Conservation (phyloP, 1,284 basidiomycete species). For the Sutorius eximius region DNA sequence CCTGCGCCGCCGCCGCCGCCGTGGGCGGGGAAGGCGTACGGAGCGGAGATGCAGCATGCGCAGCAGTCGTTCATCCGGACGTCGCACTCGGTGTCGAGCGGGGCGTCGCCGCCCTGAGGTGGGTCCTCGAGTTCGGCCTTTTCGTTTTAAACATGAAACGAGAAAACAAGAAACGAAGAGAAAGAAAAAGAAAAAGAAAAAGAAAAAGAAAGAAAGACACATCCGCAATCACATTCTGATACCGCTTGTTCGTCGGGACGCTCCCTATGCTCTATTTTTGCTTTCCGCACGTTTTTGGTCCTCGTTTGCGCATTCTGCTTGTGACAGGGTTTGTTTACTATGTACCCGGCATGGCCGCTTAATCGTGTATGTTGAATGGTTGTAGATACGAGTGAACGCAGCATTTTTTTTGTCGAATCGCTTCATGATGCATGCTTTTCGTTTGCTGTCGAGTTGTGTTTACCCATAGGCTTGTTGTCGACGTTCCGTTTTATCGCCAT, state of each 20-base stretch:
- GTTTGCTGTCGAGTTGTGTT: neutral
- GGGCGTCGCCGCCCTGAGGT: conserved; percentile 40
- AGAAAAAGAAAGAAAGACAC: neutral
- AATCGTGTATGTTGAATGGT: neutral
- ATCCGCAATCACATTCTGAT: neutral
- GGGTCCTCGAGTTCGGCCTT: neutral
- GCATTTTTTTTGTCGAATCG: neutral
- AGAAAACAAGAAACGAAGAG: neutral
- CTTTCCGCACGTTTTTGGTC: neutral
- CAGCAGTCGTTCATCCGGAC: conserved; percentile 60
- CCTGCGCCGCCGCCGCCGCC: conserved; percentile 41
- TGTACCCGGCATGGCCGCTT: neutral
- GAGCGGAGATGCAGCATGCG: conserved; percentile 46
- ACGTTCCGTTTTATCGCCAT: no score
- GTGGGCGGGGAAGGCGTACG: conserved; percentile 44
- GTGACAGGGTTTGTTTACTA: neutral
- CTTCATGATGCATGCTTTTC: neutral
- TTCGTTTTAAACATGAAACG: neutral
- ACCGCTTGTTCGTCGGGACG: neutral
- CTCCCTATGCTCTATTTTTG: neutral
- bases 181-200: neutral
- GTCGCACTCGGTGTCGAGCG: conserved; percentile 45
- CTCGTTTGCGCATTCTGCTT: neutral
- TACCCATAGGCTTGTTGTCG: no score
- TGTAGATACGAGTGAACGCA: neutral